Evolutionary conservation across 345 rosid species (phyloP), one percentile per base, ranked within the genome.

Genomic region (Barbarea vulgaris): DNA sequence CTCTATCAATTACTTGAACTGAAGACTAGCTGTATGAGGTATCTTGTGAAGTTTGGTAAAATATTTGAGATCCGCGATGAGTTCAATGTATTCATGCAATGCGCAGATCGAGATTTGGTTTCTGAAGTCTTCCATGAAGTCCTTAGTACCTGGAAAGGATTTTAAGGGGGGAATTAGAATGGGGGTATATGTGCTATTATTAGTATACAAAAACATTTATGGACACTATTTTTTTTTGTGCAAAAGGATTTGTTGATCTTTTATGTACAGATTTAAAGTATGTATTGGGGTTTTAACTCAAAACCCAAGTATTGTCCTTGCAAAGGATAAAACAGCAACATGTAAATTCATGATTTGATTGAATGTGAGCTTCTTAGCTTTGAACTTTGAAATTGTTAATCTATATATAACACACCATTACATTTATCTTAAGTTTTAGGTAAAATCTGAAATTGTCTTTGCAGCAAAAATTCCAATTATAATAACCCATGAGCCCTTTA

Each of bases 31-130:
- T 91, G 99, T 82, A 56, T 89, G 97, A 73, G 60, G 77, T 95
- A 92, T 83, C 97, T 92, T 24, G 93, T 92, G 88, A 95, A 84
- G 87, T 95, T 95, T 69, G 93, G 97, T 53, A 92, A 92, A 83
- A 89, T 95, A 81, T 90, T 68, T 27, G 99, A 95, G 69, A 92
- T 95, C 37, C 84, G 77, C 8, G 96, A 90, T n/a, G 97, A 95
- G 56, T 85, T 95, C 71, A 87, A 76, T 27, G 67, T 79, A 27
- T 95, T 92, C 84, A 65, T 95, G 88, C 91, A 79, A 61, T 80
- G 73, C 52, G 96, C 96, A 3, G 97, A 95, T 31, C 82, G 96
- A 82, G 97, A 92, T 27, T 80, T 95, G 58, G 79, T 95, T 28
- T 83, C 93, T 15, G 93, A 95, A 81, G 78, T 95, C 74, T 95